Conservation (phyloP, 371 early-diverging fungal species). For the Apophysomyces trapeziformis region DNA sequence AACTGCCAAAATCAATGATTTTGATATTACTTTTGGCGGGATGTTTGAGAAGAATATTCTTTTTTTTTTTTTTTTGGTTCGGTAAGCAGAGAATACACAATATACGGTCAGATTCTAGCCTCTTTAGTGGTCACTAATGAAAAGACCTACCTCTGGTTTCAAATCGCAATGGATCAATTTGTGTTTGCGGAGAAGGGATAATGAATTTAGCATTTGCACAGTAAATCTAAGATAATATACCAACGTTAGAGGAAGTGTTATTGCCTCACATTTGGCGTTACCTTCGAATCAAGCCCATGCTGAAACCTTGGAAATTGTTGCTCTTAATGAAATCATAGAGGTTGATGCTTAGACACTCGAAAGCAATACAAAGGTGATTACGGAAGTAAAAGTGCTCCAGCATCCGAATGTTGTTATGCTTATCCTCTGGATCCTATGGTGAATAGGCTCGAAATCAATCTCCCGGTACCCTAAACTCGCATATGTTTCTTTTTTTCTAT, state of each 20-base stretch:
- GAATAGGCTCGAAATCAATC: neutral
- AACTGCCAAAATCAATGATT: conserved; percentile 96
- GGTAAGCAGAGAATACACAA: no score
- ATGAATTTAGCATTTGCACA: conserved; percentile 83
- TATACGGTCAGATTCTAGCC: no score
- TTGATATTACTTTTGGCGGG: conserved; percentile 74
- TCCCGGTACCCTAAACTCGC: neutral
- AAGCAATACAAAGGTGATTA: conserved; percentile 94
- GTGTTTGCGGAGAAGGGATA: conserved; percentile 69
- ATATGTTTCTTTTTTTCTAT: neutral
- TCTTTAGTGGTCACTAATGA: neutral
- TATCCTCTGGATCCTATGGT: conserved; percentile 80
- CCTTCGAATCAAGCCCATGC: conserved; percentile 75
- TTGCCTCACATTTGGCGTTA: conserved; percentile 31
- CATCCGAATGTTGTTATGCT: conserved; percentile 85
- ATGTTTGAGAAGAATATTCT: conserved; percentile 71
- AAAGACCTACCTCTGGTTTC: conserved; percentile 84
- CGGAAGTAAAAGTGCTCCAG: conserved; percentile 92
- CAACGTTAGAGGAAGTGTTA: no score
- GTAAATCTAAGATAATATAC: conserved; percentile 58
- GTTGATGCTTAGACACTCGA: conserved; percentile 95
- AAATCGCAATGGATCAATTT: conserved; percentile 96
- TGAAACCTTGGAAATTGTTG: conserved; percentile 91
- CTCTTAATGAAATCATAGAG: conserved; percentile 96
- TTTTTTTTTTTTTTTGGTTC: no score